Conservation (phyloP, 2,329 filamentous ascomycete genomes). For the Ophiocordyceps australis region DNA sequence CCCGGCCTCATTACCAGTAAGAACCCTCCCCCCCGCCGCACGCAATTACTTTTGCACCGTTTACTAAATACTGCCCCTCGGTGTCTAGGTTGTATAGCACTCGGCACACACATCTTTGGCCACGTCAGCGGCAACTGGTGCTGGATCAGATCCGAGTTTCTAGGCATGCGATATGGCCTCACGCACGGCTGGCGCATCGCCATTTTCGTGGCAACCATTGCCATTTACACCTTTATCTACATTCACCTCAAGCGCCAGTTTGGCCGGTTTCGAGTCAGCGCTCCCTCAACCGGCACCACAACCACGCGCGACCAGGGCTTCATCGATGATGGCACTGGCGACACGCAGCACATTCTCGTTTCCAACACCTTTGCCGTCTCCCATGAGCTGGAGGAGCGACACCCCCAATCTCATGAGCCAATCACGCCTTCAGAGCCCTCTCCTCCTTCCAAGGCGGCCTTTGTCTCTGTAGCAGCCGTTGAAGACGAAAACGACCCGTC, state of each 20-base stretch:
- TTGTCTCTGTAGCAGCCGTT: background rate
- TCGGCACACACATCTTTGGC: slow-evolving; percentile 7
- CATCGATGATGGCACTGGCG: slow-evolving; percentile 1
- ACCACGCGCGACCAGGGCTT: background rate
- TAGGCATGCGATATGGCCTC: slow-evolving; percentile 18
- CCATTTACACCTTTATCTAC: slow-evolving; percentile 20
- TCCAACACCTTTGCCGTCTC: slow-evolving; percentile 1
- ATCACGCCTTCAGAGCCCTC: background rate
- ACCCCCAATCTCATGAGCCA: background rate
- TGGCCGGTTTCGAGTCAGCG: slow-evolving; percentile 1
- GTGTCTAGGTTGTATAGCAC: background rate
- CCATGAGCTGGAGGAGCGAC: slow-evolving; percentile 1
- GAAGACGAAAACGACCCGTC: background rate
- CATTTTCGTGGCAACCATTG: slow-evolving; percentile 18
- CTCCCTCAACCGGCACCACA: slow-evolving; percentile 1
- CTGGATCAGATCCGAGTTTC: slow-evolving; percentile 17
- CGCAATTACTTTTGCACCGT: too few species aligned
- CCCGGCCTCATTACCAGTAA: slow-evolving; percentile 17
- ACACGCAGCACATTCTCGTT: slow-evolving; percentile 2
- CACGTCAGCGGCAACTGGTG: slow-evolving; percentile 25
- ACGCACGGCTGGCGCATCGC: slow-evolving; percentile 23
- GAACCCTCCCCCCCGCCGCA: too few species aligned
- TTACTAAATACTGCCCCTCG: too few species aligned
- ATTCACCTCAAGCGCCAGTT: slow-evolving; percentile 4
- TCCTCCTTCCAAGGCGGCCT: background rate